Percentiles rank a stretch among this genome's conserved stretches.
phyloP scores from a whole-genome alignment of 2,329 filamentous ascomycete genomes.

The Trichoderma gracile region DNA sequence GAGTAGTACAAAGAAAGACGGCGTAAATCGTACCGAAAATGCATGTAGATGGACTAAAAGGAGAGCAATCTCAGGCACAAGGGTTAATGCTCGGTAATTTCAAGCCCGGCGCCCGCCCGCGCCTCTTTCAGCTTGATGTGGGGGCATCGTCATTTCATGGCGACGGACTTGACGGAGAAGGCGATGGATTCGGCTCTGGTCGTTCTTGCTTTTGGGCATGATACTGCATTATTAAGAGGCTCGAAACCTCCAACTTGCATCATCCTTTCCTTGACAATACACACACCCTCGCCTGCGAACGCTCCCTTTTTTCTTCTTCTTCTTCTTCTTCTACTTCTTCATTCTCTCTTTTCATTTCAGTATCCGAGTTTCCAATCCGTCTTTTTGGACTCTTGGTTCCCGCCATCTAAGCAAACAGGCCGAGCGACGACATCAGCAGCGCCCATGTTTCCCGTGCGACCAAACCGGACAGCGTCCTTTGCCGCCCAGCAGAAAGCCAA shows the following conservation, averaged over 20 bases:
- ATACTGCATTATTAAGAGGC: constrained; percentile 9
- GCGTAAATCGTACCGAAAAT: neutral
- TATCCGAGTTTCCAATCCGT: neutral
- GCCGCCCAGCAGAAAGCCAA: constrained; percentile 9
- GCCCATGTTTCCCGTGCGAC: constrained; percentile 22
- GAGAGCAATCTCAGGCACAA: constrained; percentile 11
- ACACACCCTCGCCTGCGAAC: neutral
- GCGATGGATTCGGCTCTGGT: neutral
- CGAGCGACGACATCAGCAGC: neutral
- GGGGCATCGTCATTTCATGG: constrained; percentile 1
- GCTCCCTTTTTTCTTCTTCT: neutral
- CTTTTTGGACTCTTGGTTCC: neutral
- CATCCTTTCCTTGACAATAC: neutral
- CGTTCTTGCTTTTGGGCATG: too few relatives aligned
- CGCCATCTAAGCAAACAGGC: neutral
- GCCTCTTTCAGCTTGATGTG: constrained; percentile 14
- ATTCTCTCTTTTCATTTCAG: neutral
- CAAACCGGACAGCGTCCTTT: constrained; percentile 14
- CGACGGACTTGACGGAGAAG: constrained; percentile 11
- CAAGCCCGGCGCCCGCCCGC: constrained; percentile 12
- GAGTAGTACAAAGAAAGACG: neutral
- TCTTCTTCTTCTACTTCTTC: too few relatives aligned
- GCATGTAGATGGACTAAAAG: neutral
- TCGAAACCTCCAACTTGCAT: neutral
- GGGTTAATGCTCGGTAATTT: constrained; percentile 23